Evolutionary conservation across 2,329 filamentous ascomycete genomes (phyloP).

Genomic region (Aschersonia sp.): DNA sequence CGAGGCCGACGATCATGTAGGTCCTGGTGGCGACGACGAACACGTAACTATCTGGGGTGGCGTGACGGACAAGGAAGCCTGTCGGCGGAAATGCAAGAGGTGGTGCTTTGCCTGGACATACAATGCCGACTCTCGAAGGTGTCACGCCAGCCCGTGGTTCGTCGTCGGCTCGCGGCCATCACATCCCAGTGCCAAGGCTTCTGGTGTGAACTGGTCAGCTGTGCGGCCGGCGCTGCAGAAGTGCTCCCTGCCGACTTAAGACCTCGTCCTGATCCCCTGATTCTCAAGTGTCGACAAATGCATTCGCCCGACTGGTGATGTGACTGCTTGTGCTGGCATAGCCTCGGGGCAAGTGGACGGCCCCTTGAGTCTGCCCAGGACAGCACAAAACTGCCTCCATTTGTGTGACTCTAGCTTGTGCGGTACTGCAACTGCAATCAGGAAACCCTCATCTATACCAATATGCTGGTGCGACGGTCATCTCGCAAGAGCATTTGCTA

Average conservation of each 20-base stretch:
- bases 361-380: too few relatives aligned
- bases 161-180: slow-evolving; percentile 21
- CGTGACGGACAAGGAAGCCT: slow-evolving; percentile 25
- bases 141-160: slow-evolving; percentile 34
- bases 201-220: slow-evolving; percentile 17
- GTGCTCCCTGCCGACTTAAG: not conserved
- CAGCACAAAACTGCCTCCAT: too few relatives aligned
- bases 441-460: too few relatives aligned
- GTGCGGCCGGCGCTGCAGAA: slow-evolving; percentile 11
- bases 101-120: slow-evolving; percentile 38
- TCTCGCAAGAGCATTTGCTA: too few relatives aligned
- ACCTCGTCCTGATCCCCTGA: not conserved
- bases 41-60: slow-evolving; percentile 20
- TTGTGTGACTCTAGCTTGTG: too few relatives aligned
- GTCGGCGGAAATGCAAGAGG: slow-evolving; percentile 25
- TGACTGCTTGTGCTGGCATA: too few relatives aligned
- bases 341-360: too few relatives aligned
- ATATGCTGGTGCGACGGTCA: too few relatives aligned
- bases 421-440: too few relatives aligned
- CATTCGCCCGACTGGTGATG: too few relatives aligned
- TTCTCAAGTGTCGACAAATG: not conserved
- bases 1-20: slow-evolving; percentile 33
- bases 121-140: slow-evolving; percentile 22
- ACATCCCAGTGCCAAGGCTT: slow-evolving; percentile 4
- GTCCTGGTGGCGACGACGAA: slow-evolving; percentile 33